Percentiles rank a stretch among this genome's conserved stretches.
Evolutionary conservation across 2,329 filamentous ascomycete genomes (phyloP).

Genomic region (Colletotrichum sp.): DNA sequence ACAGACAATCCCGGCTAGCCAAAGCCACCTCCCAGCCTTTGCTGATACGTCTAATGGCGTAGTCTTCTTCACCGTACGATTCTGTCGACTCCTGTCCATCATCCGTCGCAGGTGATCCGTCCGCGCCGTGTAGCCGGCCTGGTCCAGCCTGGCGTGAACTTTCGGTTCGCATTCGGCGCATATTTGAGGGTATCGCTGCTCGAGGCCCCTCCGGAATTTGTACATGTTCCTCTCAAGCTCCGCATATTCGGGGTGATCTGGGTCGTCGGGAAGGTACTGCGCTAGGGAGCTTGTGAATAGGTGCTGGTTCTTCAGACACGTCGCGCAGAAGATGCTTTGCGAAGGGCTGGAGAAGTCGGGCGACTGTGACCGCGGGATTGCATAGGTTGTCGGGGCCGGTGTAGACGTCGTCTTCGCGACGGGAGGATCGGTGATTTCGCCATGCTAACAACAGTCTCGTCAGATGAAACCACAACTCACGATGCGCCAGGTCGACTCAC

Average conservation of each 20-base stretch:
- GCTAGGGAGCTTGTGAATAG: conserved; percentile 78
- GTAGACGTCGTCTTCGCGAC: conserved; percentile 58
- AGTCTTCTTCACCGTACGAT: conserved; percentile 43
- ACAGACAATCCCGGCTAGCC: conserved; percentile 51
- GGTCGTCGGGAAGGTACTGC: conserved; percentile 75
- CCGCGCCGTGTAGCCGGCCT: conserved; percentile 80
- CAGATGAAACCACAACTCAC: background rate
- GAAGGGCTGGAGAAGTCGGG: conserved; percentile 35
- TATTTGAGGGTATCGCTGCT: conserved; percentile 86
- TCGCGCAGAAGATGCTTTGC: conserved; percentile 68
- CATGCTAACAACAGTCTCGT: conserved; percentile 62
- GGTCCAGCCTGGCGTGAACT: conserved; percentile 72
- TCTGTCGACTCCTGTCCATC: conserved; percentile 67
- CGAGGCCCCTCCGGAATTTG: conserved; percentile 73
- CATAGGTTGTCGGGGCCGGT: conserved; percentile 51
- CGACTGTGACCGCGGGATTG: conserved; percentile 44
- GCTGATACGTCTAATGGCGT: conserved; percentile 49
- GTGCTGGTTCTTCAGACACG: conserved; percentile 88
- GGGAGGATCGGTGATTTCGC: conserved; percentile 89
- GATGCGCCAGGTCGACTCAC: conserved; percentile 49
- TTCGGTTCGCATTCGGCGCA: conserved; percentile 80
- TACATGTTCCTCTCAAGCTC: conserved; percentile 73
- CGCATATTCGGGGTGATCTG: conserved; percentile 70
- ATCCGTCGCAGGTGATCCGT: conserved; percentile 80
- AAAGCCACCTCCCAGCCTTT: conserved; percentile 47